Evolutionary conservation across 768 basidiomycete species (phyloP).

Genomic region (Russula vinacea): DNA sequence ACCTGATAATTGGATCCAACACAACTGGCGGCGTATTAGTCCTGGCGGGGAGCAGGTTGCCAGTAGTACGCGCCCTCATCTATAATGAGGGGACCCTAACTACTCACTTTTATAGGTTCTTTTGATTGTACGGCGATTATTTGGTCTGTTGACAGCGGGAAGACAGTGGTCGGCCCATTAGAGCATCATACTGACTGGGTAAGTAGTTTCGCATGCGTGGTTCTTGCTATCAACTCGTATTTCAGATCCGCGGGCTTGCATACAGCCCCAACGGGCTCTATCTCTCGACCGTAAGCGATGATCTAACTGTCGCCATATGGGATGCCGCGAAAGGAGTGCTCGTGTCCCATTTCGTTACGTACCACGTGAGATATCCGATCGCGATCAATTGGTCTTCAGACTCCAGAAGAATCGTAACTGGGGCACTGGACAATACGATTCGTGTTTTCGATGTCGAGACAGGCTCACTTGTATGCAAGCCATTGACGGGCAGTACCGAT

Average conservation of each 20-base stretch:
- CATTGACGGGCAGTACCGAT: constrained; percentile 1
- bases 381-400: constrained; percentile 18
- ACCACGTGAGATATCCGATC: constrained; percentile 1
- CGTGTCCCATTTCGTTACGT: constrained; percentile 31
- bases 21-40: not conserved
- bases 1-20: not conserved
- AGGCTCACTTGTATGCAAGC: constrained; percentile 6
- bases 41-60: constrained; percentile 22
- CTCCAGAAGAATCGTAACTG: constrained; percentile 11
- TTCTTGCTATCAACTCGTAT: not conserved
- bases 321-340: constrained; percentile 45
- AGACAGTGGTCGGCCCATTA: not conserved
- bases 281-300: constrained; percentile 46
- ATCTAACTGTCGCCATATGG: constrained; percentile 50
- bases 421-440: constrained; percentile 4
- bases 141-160: constrained; percentile 18
- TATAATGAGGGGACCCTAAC: too few relatives aligned
- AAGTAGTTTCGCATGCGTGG: not conserved
- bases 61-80: not conserved
- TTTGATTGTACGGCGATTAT: constrained; percentile 12
- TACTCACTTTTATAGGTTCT: constrained; percentile 9
- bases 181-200: constrained; percentile 16
- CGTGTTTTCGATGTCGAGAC: constrained; percentile 22
- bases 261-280: constrained; percentile 24
- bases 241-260: constrained; percentile 13